These are phyloP conservation scores for Usnea hakonensis DNA, from an alignment of 495 filamentous ascomycete species.

Conservation along the genomic window DNA sequence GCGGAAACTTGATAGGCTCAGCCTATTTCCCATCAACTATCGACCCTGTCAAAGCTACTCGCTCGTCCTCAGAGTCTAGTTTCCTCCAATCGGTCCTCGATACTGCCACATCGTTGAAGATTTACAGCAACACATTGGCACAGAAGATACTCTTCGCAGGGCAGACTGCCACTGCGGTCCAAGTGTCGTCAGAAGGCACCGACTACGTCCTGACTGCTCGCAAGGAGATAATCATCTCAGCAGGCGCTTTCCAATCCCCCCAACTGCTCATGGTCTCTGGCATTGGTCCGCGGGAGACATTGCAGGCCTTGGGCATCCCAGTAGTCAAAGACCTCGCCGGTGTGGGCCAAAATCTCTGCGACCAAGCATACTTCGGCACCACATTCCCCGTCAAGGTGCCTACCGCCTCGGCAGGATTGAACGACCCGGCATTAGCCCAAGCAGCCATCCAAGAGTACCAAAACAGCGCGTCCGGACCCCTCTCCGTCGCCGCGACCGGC, in stretches of 20 bases:
- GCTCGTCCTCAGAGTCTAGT: conserved; percentile 21
- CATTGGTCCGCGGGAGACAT: conserved; percentile 38
- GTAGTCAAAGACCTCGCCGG: conserved; percentile 35
- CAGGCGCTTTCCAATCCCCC: conserved; percentile 49
- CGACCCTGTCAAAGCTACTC: conserved; percentile 9
- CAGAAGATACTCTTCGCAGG: conserved; percentile 16
- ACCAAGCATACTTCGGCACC: conserved; percentile 7
- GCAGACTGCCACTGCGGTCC: conserved; percentile 7
- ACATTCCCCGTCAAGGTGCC: conserved; percentile 23
- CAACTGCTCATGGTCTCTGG: conserved; percentile 56
- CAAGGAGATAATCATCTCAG: conserved; percentile 52
- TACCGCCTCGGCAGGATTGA: background rate
- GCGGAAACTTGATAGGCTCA: conserved; percentile 28
- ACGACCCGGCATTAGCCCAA: background rate
- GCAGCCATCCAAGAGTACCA: conserved; percentile 6
- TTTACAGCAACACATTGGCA: conserved; percentile 14
- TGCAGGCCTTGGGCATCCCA: conserved; percentile 32
- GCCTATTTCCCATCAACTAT: conserved; percentile 14
- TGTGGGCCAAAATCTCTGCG: conserved; percentile 47
- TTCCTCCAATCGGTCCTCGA: conserved; percentile 20
- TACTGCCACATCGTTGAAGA: conserved; percentile 6
- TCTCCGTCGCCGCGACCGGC: conserved; percentile 13
- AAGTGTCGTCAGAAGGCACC: conserved; percentile 20
- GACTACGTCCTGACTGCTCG: conserved; percentile 35
- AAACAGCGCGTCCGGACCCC: background rate